These are phyloP conservation scores for Cicer arietinum DNA, from an alignment of 306 rosid genomes.

Conservation along the genomic window DNA sequence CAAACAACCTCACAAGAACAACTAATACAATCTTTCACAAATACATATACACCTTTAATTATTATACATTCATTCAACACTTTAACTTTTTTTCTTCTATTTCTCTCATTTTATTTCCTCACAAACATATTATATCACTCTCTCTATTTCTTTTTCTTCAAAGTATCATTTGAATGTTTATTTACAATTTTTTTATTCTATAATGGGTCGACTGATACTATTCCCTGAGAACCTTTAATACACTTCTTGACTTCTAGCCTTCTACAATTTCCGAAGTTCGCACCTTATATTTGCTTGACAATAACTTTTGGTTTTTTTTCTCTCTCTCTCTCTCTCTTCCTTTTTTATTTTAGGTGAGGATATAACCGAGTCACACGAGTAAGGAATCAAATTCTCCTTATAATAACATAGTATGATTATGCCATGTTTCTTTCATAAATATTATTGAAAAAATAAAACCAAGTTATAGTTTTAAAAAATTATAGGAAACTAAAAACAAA, in stretches of 20 bases:
- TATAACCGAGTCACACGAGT: not conserved
- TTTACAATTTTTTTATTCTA: not conserved
- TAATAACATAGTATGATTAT: no score
- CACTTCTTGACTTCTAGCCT: not conserved
- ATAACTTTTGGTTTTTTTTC: not conserved
- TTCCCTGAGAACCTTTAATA: not conserved
- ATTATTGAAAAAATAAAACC: no score
- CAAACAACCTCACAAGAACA: slow-evolving; percentile 29
- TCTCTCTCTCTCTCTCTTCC: slow-evolving; percentile 5
- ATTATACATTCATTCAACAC: no score
- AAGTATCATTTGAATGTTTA: no score
- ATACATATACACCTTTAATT: no score
- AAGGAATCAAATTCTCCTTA: slow-evolving; percentile 55
- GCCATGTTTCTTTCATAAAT: no score
- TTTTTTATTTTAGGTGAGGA: not conserved
- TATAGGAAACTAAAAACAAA: no score
- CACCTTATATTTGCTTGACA: not conserved
- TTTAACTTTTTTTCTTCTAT: no score
- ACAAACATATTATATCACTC: no score
- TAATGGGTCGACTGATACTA: not conserved
- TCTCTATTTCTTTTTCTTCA: no score
- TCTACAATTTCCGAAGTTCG: not conserved
- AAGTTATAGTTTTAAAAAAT: no score
- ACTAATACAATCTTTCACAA: slow-evolving; percentile 5
- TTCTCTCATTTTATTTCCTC: no score